Percentiles rank a stretch among this genome's conserved stretches.
Conservation (phyloP, 2,329 filamentous ascomycete species). For the Calonectria henricotiae region DNA sequence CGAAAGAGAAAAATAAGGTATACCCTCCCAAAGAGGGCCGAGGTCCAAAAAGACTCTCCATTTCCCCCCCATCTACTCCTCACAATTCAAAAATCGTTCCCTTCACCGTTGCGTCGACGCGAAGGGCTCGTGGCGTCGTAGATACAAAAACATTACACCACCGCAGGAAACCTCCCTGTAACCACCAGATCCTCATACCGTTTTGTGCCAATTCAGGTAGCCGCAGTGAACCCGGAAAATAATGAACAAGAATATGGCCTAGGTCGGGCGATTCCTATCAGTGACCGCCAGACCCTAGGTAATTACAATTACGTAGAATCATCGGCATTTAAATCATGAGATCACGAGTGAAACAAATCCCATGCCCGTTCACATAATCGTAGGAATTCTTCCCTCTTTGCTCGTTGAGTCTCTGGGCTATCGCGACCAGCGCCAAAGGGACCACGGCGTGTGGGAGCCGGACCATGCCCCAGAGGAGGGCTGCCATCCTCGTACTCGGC, state of each 20-base stretch:
- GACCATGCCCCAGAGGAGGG: slow-evolving; percentile 85
- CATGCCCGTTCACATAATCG: slow-evolving; percentile 89
- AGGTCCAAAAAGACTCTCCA: slow-evolving; percentile 24
- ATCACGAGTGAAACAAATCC: slow-evolving; percentile 96
- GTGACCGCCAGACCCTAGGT: slow-evolving; percentile 30
- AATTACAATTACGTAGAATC: slow-evolving; percentile 45
- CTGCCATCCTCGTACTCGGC: slow-evolving; percentile 97
- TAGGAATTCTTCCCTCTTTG: slow-evolving; percentile 95
- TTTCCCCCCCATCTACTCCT: slow-evolving; percentile 24
- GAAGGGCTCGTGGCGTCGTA: slow-evolving; percentile 51
- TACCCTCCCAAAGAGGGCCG: slow-evolving; percentile 18
- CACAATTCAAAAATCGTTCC: slow-evolving; percentile 25
- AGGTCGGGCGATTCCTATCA: slow-evolving; percentile 29
- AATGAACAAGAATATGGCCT: slow-evolving; percentile 50
- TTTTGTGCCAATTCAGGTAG: slow-evolving; percentile 46
- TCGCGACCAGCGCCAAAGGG: slow-evolving; percentile 88
- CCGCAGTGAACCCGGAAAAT: slow-evolving; percentile 47
- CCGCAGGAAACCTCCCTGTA: slow-evolving; percentile 41
- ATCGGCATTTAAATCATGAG: slow-evolving; percentile 34
- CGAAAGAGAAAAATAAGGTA: slow-evolving; percentile 26
- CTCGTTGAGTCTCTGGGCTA: slow-evolving; percentile 85
- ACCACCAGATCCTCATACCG: slow-evolving; percentile 43
- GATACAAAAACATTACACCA: slow-evolving; percentile 52
- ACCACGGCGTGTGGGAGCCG: slow-evolving; percentile 73
- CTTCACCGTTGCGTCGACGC: slow-evolving; percentile 44